Base-by-base conservation (phyloP, 495 filamentous ascomycete genomes). In the Talaromyces proteolyticus region DNA sequence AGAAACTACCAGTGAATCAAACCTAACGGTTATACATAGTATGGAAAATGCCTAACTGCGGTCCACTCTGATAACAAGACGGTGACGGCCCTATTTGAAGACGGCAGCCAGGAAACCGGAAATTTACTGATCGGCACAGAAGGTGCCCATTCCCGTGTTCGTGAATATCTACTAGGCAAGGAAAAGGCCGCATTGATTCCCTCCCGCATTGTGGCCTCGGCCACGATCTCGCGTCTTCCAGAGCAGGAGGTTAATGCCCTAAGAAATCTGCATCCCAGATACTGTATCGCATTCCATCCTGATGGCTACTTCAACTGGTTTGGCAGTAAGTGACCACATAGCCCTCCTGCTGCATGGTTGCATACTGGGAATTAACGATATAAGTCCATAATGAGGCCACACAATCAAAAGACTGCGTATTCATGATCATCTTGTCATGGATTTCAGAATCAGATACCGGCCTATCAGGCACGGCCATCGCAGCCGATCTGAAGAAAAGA, bases 91-190 rank as follows among this genome's bases (percentile, higher is more conserved):
- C 52, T 52, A 18, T 75, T 76, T 52, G 49, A 51, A 16, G 72
- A 75, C 47, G 68, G 66, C n/a, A 68, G 63, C 7, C 40, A 47
- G 1, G 64, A 53, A 6, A 60, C 22, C 1, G 73, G 67, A 1
- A 60, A 53, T 7, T 38, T 73, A 1, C 54, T 75, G 1, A 57
- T 75, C 29, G 73, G 73, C 3, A 65, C 67, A 6, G 73, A 75
- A 22, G 71, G 73, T 3, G 60, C 71, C 0, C 65, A 64, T 22
- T 74, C 70, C n/a, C 44, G 43, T 16, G 65, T 64, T 5, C 60
- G 73, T n/a, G 20, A 58, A 3, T 60, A 51, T 19, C 58, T 75
- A 6, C 59, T 74, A n/a, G 62, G 63, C 0, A 53, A 59, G 4
- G 23, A 34, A 34, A 34, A 34, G 29, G 29, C 29, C 14, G 29